These are phyloP conservation scores for Lyophyllum shimeji DNA, from an alignment of 768 basidiomycete genomes.

Conservation along the genomic window DNA sequence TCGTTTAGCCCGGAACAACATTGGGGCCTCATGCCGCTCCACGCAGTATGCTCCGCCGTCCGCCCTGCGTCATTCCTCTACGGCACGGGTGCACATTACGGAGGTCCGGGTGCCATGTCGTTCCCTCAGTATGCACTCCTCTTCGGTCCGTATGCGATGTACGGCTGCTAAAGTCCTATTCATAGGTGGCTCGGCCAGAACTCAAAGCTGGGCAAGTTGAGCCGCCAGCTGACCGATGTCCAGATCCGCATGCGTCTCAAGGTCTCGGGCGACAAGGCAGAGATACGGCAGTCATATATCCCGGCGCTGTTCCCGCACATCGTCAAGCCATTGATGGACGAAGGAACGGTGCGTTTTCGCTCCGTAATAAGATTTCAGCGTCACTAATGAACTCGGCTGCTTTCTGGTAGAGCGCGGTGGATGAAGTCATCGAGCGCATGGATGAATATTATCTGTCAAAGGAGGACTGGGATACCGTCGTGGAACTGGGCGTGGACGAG, in stretches of 20 bases:
- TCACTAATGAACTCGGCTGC: not conserved
- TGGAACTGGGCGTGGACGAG: constrained; percentile 89
- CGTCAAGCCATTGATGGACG: constrained; percentile 73
- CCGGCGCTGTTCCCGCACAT: constrained; percentile 85
- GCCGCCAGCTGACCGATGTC: constrained; percentile 80
- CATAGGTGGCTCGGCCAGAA: constrained; percentile 96
- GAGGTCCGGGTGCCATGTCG: constrained; percentile 61
- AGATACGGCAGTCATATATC: constrained; percentile 90
- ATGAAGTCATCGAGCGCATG: constrained; percentile 84
- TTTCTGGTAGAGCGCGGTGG: constrained; percentile 64
- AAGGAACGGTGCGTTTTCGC: constrained; percentile 63
- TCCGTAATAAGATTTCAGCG: not conserved
- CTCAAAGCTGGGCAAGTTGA: constrained; percentile 85
- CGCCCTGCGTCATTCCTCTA: constrained; percentile 84
- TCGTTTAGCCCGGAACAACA: constrained; percentile 81
- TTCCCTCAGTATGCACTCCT: constrained; percentile 79
- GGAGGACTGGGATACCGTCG: constrained; percentile 96
- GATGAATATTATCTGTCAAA: constrained; percentile 92
- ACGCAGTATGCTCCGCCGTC: constrained; percentile 89
- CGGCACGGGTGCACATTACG: constrained; percentile 67
- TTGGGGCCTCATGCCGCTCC: constrained; percentile 93
- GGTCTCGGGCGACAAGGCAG: constrained; percentile 85
- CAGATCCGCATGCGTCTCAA: constrained; percentile 95
- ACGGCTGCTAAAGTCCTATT: not conserved
- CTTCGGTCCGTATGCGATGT: not conserved